Evolutionary conservation across 116 monocot species (phyloP), one percentile per base, ranked within the genome.

Genomic region (Thalassia testudinum): DNA sequence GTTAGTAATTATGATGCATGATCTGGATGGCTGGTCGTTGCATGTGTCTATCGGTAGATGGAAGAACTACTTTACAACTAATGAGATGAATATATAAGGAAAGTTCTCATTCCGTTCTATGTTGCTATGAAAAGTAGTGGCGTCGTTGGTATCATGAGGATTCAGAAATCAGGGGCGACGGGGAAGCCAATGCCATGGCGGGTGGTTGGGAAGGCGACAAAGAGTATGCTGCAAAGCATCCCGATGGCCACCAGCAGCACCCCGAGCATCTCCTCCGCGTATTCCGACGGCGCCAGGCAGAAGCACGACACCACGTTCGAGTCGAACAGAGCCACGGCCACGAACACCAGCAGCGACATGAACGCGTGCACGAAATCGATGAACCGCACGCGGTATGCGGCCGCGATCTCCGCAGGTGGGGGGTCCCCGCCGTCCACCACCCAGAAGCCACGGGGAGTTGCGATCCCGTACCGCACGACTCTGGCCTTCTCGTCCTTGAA

Each of bases 101-200:
- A n/a, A n/a, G n/a, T n/a, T n/a, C n/a, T n/a, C n/a, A n/a, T n/a
- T n/a, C n/a, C n/a, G n/a, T n/a, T n/a, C n/a, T n/a, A n/a, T n/a
- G n/a, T n/a, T n/a, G n/a, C n/a, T n/a, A n/a, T n/a, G n/a, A n/a
- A n/a, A n/a, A n/a, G n/a, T n/a, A n/a, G n/a, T n/a, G n/a, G n/a
- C n/a, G n/a, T n/a, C n/a, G n/a, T n/a, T n/a, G n/a, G n/a, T n/a
- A n/a, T n/a, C n/a, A n/a, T n/a, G n/a, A n/a, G n/a, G n/a, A n/a
- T n/a, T n/a, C n/a, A n/a, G n/a, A n/a, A 65, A 12, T 48, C 16
- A 44, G 66, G 37, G 20, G 77, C 61, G 12, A 74, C 49, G 0
- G 80, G 83, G 42, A 80, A 80, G 0, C 83, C 89, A 37, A 89
- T 71, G 21, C 80, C 80, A 68, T 84, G 77, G 16, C 79, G 61